phyloP scores from a whole-genome alignment of 1,139 yeast species.

The Pichia sp. region DNA sequence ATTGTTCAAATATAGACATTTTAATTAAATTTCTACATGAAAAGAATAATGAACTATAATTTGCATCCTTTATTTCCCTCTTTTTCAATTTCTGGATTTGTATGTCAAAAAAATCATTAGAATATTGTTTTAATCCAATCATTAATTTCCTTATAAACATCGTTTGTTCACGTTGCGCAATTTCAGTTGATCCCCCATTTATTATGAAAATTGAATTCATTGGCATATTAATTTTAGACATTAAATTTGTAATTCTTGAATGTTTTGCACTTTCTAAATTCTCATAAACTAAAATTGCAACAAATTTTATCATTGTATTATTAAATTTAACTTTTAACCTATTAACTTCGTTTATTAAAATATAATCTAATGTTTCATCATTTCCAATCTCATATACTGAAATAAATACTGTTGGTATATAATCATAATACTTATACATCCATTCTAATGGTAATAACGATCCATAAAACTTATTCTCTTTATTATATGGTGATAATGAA shows the following conservation, averaged over 20 bases:
- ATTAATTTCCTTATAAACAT: conserved; percentile 11
- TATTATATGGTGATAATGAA: conserved; percentile 35
- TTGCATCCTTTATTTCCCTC: conserved; percentile 20
- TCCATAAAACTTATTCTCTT: conserved; percentile 32
- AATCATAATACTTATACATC: conserved; percentile 41
- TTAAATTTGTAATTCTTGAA: conserved; percentile 20
- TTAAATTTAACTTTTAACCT: conserved; percentile 30
- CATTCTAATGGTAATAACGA: conserved; percentile 39
- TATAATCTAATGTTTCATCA: conserved; percentile 17
- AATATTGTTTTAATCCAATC: conserved; percentile 31
- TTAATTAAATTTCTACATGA: conserved; percentile 45
- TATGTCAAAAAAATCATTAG: conserved; percentile 36
- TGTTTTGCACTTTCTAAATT: conserved; percentile 1
- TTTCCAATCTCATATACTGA: conserved; percentile 33
- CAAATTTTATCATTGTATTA: conserved; percentile 12
- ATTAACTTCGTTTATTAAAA: conserved; percentile 32
- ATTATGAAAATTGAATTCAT: conserved; percentile 28
- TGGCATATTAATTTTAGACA: conserved; percentile 32
- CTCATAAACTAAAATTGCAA: conserved; percentile 9
- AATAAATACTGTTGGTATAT: conserved; percentile 38
- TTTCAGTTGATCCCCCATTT: conserved; percentile 8
- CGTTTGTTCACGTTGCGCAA: conserved; percentile 9
- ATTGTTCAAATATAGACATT: conserved; percentile 40
- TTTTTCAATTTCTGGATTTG: conserved; percentile 34
- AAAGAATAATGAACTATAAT: conserved; percentile 28